Conservation (phyloP, 2,329 filamentous ascomycete genomes). For the Calonectria pauciramosa region DNA sequence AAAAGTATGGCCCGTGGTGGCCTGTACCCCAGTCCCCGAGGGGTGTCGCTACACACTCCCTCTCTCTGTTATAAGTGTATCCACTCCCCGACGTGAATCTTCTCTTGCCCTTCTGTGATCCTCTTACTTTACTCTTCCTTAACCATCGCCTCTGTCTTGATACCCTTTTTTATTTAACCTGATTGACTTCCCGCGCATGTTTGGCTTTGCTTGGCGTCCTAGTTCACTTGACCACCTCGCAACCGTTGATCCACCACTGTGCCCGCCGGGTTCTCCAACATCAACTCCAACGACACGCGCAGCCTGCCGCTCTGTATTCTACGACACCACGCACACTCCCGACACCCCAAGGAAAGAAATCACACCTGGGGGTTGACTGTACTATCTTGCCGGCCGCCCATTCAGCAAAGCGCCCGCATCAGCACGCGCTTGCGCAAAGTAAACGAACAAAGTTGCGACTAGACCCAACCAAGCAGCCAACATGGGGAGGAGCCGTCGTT, state of each 20-base stretch:
- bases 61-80: constrained; percentile 51
- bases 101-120: constrained; percentile 44
- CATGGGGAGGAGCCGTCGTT: constrained; percentile 48
- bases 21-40: constrained; percentile 46
- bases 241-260: background rate
- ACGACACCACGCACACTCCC: background rate
- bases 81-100: constrained; percentile 49
- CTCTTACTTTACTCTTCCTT: constrained; percentile 45
- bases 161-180: constrained; percentile 12
- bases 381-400: background rate
- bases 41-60: constrained; percentile 36
- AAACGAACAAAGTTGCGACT: constrained; percentile 12
- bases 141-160: constrained; percentile 33
- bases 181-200: constrained; percentile 3
- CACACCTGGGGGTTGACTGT: background rate
- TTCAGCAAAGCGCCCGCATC: background rate
- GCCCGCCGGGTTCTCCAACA: constrained; percentile 1
- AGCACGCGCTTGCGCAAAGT: background rate
- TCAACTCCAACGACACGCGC: constrained; percentile 1
- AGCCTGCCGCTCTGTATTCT: background rate
- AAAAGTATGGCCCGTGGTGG: constrained; percentile 42
- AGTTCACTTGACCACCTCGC: background rate
- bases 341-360: background rate
- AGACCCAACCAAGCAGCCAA: constrained; percentile 23
- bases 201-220: constrained; percentile 13